Conservation (phyloP, 306 rosid species). For the Trichosanthes truncata region DNA sequence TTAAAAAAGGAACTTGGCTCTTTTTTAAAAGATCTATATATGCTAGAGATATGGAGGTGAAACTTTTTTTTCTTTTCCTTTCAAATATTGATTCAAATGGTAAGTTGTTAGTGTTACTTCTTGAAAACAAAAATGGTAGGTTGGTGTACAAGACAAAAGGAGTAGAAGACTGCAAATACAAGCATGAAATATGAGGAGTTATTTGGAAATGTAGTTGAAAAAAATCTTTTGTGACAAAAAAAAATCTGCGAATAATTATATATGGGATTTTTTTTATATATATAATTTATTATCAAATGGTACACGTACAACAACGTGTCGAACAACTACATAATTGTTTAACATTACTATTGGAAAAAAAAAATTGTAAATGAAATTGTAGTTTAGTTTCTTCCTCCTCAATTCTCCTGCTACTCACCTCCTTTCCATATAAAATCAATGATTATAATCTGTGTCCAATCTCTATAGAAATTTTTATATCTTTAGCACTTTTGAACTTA, state of each 20-base stretch:
- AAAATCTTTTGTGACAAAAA: background rate
- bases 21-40: background rate
- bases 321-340: background rate
- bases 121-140: too few species aligned
- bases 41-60: background rate
- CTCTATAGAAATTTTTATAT: too few species aligned
- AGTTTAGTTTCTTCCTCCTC: background rate
- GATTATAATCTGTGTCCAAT: background rate
- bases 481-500: background rate
- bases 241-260: background rate
- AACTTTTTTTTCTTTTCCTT: background rate
- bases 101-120: background rate
- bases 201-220: background rate
- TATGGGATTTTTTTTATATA: background rate
- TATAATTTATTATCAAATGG: background rate
- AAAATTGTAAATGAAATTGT: background rate
- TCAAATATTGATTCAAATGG: background rate
- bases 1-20: background rate
- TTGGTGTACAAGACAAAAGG: background rate
- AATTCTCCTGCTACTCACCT: too few species aligned
- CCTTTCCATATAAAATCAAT: background rate
- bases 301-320: background rate
- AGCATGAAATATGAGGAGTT: background rate
- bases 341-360: background rate
- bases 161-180: background rate